A percentile compares a stretch with the other conserved stretches of the same genome.
Conservation (phyloP, 164 flowering plant species). For the Vitis riparia region DNA sequence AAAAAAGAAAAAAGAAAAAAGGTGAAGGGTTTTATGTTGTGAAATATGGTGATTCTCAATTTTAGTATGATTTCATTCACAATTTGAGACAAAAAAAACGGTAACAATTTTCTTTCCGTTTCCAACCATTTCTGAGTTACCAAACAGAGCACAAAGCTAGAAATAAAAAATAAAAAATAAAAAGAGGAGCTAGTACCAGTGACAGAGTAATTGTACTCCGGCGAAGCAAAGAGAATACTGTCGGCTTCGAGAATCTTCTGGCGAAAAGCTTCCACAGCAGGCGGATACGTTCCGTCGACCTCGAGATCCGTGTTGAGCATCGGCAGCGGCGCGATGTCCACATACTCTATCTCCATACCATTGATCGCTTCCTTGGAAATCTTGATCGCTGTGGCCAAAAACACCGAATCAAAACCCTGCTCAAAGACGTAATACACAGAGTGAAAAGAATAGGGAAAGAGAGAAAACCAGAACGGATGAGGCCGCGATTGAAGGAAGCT, state of each 20-base stretch:
- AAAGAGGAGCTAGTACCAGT: constrained; percentile 30
- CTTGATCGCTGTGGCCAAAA: constrained; percentile 38
- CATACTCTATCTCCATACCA: constrained; percentile 53
- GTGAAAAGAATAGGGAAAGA: background rate
- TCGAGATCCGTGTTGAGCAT: constrained; percentile 72
- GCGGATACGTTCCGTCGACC: constrained; percentile 53
- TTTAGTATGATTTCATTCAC: too few relatives aligned
- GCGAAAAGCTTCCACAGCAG: constrained; percentile 61
- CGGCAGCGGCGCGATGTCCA: constrained; percentile 55
- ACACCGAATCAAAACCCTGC: background rate
- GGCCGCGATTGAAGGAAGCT: constrained; percentile 72
- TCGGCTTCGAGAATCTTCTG: constrained; percentile 53
- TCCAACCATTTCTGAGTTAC: too few relatives aligned
- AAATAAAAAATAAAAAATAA: background rate
- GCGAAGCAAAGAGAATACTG: constrained; percentile 55
- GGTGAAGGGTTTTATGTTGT: too few relatives aligned
- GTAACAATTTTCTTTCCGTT: too few relatives aligned
- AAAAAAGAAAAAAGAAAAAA: too few relatives aligned
- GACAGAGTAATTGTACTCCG: constrained; percentile 70
- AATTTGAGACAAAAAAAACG: too few relatives aligned
- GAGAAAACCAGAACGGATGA: constrained; percentile 63
- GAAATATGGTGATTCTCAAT: too few relatives aligned
- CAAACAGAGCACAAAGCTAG: too few relatives aligned
- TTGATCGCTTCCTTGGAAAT: constrained; percentile 35
- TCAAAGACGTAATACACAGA: too few relatives aligned